Conservation (phyloP, 208 protist species). For the Porcisia hertigi region DNA sequence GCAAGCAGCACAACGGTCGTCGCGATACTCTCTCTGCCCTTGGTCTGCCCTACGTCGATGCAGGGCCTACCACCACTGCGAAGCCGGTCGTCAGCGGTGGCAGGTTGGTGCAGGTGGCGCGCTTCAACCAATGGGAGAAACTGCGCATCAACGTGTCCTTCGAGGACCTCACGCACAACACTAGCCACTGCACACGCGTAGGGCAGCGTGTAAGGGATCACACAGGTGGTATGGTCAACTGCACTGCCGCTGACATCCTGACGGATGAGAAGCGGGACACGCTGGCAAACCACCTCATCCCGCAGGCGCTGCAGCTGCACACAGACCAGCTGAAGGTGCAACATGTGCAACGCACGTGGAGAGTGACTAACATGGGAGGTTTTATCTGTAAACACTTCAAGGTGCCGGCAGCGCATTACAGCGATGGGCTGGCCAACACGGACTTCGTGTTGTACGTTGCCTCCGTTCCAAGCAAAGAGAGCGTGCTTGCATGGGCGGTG, state of each 20-base stretch:
- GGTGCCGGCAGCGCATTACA: slow-evolving; percentile 33
- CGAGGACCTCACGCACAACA: too few relatives aligned
- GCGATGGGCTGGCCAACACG: slow-evolving; percentile 29
- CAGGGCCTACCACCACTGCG: background rate
- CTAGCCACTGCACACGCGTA: slow-evolving; percentile 41
- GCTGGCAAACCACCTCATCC: slow-evolving; percentile 41
- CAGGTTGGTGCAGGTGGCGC: too few relatives aligned
- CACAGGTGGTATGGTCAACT: slow-evolving; percentile 20
- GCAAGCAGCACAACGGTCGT: background rate
- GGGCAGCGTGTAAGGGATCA: slow-evolving; percentile 23
- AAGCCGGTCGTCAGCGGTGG: slow-evolving; percentile 10
- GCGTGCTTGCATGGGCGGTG: slow-evolving; percentile 43
- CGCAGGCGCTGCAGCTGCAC: slow-evolving; percentile 53
- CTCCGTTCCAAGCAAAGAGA: slow-evolving; percentile 24
- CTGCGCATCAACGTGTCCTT: too few relatives aligned
- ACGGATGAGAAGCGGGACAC: slow-evolving; percentile 34
- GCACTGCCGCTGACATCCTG: slow-evolving; percentile 36
- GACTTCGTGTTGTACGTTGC: slow-evolving; percentile 78
- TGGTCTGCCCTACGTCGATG: slow-evolving; percentile 11
- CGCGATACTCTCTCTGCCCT: background rate
- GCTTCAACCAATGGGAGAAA: slow-evolving; percentile 36
- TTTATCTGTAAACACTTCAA: background rate
- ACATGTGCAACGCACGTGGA: slow-evolving; percentile 14
- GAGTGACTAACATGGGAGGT: slow-evolving; percentile 10
- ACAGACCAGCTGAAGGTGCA: slow-evolving; percentile 41